phyloP scores from a whole-genome alignment of 441 rosid genomes.

The Biscutella auriculata region DNA sequence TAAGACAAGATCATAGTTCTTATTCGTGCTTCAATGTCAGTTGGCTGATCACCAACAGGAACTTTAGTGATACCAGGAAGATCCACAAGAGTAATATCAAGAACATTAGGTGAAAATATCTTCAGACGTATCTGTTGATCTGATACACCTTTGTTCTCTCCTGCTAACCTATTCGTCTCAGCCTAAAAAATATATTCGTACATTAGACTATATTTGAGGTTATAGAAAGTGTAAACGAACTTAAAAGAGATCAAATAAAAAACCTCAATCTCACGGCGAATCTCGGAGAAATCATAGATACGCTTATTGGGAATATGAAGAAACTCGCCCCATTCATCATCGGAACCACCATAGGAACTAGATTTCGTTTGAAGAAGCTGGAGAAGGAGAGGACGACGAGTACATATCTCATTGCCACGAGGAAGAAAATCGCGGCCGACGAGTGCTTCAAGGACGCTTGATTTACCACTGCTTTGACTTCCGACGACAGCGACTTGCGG shows the following conservation, averaged over 20 bases:
- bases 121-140: conserved; percentile 48
- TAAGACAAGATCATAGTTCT: conserved; percentile 47
- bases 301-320: conserved; percentile 37
- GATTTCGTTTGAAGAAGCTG: conserved; percentile 32
- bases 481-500: conserved; percentile 67
- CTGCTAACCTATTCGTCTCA: conserved; percentile 63
- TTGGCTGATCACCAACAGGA: conserved; percentile 74
- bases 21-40: conserved; percentile 46
- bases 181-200: conserved; percentile 19
- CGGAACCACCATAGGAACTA: conserved; percentile 19
- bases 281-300: conserved; percentile 40
- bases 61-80: conserved; percentile 72
- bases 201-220: too few relatives aligned
- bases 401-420: conserved; percentile 55
- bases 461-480: conserved; percentile 75
- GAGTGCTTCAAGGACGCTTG: conserved; percentile 64
- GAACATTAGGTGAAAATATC: conserved; percentile 53
- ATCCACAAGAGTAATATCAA: conserved; percentile 62
- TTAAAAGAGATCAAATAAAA: too few relatives aligned
- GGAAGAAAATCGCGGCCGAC: conserved; percentile 67
- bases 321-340: conserved; percentile 52
- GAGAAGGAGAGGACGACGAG: conserved; percentile 54
- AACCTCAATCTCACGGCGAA: conserved; percentile 56
- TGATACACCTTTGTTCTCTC: conserved; percentile 54
- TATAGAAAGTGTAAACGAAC: too few relatives aligned